Evolutionary conservation across 2,329 filamentous ascomycete genomes (phyloP), one percentile per base, ranked within the genome.

Genomic region (Neoscytalidium dimidiatum): DNA sequence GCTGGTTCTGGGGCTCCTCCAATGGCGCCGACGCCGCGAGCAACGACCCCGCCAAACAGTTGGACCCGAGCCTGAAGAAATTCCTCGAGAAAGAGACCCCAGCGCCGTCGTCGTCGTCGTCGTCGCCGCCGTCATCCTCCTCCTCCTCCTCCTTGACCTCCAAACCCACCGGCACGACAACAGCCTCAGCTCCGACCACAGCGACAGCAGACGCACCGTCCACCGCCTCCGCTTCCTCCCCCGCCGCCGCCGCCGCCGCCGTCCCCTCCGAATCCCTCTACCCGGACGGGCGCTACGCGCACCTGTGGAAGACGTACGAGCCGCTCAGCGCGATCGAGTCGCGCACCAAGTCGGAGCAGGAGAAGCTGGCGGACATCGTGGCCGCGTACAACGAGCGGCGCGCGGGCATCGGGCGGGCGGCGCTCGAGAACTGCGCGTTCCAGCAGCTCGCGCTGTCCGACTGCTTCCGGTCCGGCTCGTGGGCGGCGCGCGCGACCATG

Each of bases 261-360:
- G 80, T 83, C 1, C 82, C 82, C 0, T 69, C 75, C 41, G 82
- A 87, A 70, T 90, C 87, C 14, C 81, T 89, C 19, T 91, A 83
- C 72, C 84, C 85, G 72, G 90, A 92, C 74, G 89, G 89, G 68
- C 86, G 90, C 66, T 92, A 91, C 78, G 92, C 94, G 64, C 86
- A 98, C 75, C 83, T 99, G 33, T 99, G 95, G 95, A 94, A 93
- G 79, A 92, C 86, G 66, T 99, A 99, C 83, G 86, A 86, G 66
- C 89, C 94, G 8, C 87, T 91, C 61, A 75, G 82, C 38, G 83
- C 90, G 64, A 80, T 96, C 66, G 90, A 94, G 72, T 83, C 86
- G 56, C 87, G 87, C 67, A 83, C 84, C 21, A 90, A 90, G 75
- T 87, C 86, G 43, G 91, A 95, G 71, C 88, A 92, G 72, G 93